These are phyloP conservation scores for Candida glaebosa DNA, from an alignment of 805 yeast genomes.

Conservation along the genomic window DNA sequence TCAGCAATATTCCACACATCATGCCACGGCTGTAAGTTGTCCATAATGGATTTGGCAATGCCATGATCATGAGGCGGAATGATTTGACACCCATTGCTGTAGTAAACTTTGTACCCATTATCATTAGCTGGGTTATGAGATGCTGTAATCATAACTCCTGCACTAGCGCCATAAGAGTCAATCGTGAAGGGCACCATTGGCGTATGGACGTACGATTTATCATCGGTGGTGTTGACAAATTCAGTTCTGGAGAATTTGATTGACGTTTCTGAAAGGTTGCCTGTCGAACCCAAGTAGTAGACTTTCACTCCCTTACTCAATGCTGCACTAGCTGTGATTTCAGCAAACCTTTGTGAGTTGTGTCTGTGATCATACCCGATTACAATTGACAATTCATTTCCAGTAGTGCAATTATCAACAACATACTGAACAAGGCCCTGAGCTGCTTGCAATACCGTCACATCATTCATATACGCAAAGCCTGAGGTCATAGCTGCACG, in stretches of 20 bases:
- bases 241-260: slow-evolving; percentile 8
- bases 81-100: slow-evolving; percentile 92
- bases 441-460: slow-evolving; percentile 86
- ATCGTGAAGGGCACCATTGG: slow-evolving; percentile 92
- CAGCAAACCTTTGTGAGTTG: slow-evolving; percentile 77
- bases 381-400: slow-evolving; percentile 44
- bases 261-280: slow-evolving; percentile 29
- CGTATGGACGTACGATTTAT: slow-evolving; percentile 54
- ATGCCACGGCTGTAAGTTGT: slow-evolving; percentile 59
- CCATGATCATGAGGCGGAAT: slow-evolving; percentile 84
- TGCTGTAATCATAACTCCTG: slow-evolving; percentile 92
- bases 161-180: slow-evolving; percentile 56
- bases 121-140: slow-evolving; percentile 83
- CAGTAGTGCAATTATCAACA: slow-evolving; percentile 15
- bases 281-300: slow-evolving; percentile 49
- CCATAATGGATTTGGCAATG: slow-evolving; percentile 62
- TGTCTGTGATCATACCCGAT: slow-evolving; percentile 91
- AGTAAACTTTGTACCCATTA: slow-evolving; percentile 93
- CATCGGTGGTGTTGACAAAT: slow-evolving; percentile 5
- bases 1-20: slow-evolving; percentile 46
- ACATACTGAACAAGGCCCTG: slow-evolving; percentile 69
- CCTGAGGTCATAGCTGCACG: slow-evolving; percentile 90
- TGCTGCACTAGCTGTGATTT: slow-evolving; percentile 73
- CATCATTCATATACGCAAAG: slow-evolving; percentile 80
- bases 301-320: slow-evolving; percentile 66